phyloP scores from a whole-genome alignment of 148 eudicot species.

The Arctostaphylos glauca region DNA sequence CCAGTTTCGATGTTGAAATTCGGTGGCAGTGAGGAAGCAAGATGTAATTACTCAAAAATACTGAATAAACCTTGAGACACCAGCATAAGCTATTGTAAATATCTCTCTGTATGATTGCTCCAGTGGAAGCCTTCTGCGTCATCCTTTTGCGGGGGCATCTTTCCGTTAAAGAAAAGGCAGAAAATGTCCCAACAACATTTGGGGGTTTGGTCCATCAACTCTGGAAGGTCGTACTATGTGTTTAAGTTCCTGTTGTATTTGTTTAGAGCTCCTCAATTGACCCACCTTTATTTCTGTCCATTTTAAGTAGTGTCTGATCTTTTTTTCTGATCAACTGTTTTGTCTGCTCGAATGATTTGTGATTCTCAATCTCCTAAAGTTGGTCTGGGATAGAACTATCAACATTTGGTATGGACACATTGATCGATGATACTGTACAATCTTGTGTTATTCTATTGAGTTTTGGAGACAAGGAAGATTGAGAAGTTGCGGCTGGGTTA shows the following conservation, averaged over 20 bases:
- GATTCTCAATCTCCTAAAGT: background rate
- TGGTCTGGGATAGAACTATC: background rate
- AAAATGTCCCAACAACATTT: background rate
- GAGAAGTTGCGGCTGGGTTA: background rate
- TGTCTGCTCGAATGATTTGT: background rate
- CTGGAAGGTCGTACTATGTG: no score
- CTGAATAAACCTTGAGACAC: background rate
- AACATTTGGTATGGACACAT: background rate
- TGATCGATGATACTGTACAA: background rate
- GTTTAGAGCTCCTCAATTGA: background rate
- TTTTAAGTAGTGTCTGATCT: background rate
- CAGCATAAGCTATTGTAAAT: background rate
- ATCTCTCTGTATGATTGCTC: background rate
- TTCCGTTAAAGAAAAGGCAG: background rate
- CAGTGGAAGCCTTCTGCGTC: background rate
- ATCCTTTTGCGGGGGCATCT: background rate
- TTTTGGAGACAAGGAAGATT: background rate
- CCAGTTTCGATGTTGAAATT: constrained; percentile 16
- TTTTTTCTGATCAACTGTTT: background rate
- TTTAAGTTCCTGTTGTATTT: background rate
- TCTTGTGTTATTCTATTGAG: background rate
- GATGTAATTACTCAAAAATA: background rate
- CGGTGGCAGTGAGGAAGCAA: background rate
- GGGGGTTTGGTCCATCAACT: background rate
- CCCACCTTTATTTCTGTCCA: background rate